Percentiles rank a stretch among this genome's conserved stretches.
phyloP scores from a whole-genome alignment of 2,329 filamentous ascomycete species.

The Calycina marina region DNA sequence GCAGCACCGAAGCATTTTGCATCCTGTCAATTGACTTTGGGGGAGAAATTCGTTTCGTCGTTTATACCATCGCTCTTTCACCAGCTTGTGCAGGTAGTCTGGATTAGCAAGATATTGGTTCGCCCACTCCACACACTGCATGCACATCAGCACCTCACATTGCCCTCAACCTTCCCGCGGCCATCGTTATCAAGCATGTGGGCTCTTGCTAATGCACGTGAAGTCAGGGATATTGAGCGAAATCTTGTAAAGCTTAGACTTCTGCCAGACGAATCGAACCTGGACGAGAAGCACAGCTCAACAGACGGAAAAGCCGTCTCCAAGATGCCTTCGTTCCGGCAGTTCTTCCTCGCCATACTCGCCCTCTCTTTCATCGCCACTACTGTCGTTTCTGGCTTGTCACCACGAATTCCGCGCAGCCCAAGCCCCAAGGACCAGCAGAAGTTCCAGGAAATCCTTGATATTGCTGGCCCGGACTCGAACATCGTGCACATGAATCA shows the following conservation, averaged over 20 bases:
- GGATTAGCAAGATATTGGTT: no score
- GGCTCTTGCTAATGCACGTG: neutral
- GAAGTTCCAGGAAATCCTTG: slow-evolving; percentile 38
- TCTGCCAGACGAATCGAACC: neutral
- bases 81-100: no score
- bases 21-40: no score
- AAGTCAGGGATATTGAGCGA: neutral
- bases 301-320: slow-evolving; percentile 5
- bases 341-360: slow-evolving; percentile 23
- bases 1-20: no score
- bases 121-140: no score
- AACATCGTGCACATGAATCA: slow-evolving; percentile 48
- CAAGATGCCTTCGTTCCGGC: slow-evolving; percentile 27
- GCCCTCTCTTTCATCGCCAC: slow-evolving; percentile 22
- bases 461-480: slow-evolving; percentile 40
- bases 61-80: no score
- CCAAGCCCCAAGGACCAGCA: slow-evolving; percentile 13
- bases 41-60: no score
- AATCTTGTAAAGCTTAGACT: neutral
- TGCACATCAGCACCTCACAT: no score
- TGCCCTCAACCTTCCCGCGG: no score
- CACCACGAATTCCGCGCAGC: neutral
- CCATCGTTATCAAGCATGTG: no score
- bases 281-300: slow-evolving; percentile 4
- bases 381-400: slow-evolving; percentile 21